Evolutionary conservation across 305 asterid species (phyloP), one percentile per base, ranked within the genome.

Genomic region (Solanum chacoense): DNA sequence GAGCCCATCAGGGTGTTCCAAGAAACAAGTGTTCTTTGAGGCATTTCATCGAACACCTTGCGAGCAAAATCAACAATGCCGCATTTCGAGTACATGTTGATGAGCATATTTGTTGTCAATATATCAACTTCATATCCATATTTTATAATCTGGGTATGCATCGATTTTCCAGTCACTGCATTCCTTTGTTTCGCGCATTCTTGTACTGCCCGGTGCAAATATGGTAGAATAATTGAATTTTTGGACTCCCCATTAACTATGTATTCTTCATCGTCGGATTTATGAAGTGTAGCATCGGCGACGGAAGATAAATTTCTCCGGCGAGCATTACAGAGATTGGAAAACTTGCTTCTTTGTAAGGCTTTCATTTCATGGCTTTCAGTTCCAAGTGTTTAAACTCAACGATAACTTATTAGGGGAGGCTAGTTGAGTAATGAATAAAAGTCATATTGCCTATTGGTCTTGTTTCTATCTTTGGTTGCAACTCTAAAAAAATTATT

Each of bases 1-100:
- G 95, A 89, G 22, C 93, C 93, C 36, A 96, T 93, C 42, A 94
- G 35, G 31, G 99, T 95, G 92, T 94, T 96, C 99, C 98, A 96
- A 11, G 98, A 93, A 89, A 96, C 98, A 78, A 92, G 90, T 83
- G 65, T 91, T 90, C 94, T 92, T 0, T 88, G 28, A 86, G 93
- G 95, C 98, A 96, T 95, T 92, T 91, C 91, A 31, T 94, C 98
- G 89, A 96, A 94, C 95, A 94, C 86, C 42, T 92, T 92, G 42
- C 93, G 96, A 4, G 96, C 92, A 22, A 86, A 90, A 1, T 80
- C 92, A 29, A 91, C 87, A 2, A 8, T 5, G 79, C 94, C 93
- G 59, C 98, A 95, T 87, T 95, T 95, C 0, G 98, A 89, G 42
- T 94, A 95, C 88, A 93, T 7, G 8, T 96, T 93, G 40, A 96